Conservation (phyloP, 1,284 basidiomycete species). For the Cryptococcus sp. region DNA sequence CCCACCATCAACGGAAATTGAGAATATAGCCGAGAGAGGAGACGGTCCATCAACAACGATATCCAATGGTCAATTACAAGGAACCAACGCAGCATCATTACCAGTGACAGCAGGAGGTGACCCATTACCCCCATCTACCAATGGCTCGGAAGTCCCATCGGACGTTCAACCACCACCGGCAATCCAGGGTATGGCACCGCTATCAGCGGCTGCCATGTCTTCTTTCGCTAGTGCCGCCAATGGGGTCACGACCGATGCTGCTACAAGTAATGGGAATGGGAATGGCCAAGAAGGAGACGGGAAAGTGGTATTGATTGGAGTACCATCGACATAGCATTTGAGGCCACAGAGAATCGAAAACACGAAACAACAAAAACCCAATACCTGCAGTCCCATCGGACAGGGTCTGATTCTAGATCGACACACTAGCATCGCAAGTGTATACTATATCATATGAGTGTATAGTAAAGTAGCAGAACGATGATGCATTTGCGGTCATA, state of each 20-base stretch:
- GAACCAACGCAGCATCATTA: neutral
- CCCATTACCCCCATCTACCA: slow-evolving; percentile 16
- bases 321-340: neutral
- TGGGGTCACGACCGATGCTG: slow-evolving; percentile 30
- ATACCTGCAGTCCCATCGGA: too few species aligned
- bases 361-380: too few species aligned
- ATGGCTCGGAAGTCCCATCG: neutral
- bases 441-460: neutral
- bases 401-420: too few species aligned
- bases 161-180: slow-evolving; percentile 35
- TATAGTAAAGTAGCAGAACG: too few species aligned
- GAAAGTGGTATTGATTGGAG: slow-evolving; percentile 12
- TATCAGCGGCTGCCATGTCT: slow-evolving; percentile 32
- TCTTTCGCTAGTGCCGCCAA: slow-evolving; percentile 40
- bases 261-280: neutral
- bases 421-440: too few species aligned
- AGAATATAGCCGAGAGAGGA: neutral
- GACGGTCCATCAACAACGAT: neutral
- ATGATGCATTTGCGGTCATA: neutral
- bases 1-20: neutral
- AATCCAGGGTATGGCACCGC: slow-evolving; percentile 31
- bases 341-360: too few species aligned
- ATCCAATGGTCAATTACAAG: too few species aligned
- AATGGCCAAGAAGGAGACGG: slow-evolving; percentile 6
- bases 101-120: slow-evolving; percentile 27